These are phyloP conservation scores for Ophiosphaerella herpotricha DNA, from an alignment of 2,329 filamentous ascomycete species.

Conservation along the genomic window DNA sequence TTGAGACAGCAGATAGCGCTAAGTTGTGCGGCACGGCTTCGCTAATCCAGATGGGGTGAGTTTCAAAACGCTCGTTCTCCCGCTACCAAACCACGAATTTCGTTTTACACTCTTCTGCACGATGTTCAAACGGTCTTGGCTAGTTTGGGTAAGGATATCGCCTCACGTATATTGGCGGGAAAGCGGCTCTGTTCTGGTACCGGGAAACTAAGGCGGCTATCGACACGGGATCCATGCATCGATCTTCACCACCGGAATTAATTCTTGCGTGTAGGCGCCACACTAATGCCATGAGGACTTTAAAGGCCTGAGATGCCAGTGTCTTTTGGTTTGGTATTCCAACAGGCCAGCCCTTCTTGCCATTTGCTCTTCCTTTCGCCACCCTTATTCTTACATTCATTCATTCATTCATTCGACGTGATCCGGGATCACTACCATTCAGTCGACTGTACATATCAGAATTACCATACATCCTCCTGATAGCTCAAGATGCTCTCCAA, in stretches of 20 bases:
- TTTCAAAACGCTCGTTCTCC: constrained; percentile 30
- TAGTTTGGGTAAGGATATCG: constrained; percentile 8
- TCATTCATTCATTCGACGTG: constrained; percentile 20
- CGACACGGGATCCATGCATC: constrained; percentile 21
- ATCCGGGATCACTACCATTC: constrained; percentile 26
- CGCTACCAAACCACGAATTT: constrained; percentile 25
- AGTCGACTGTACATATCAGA: constrained; percentile 12
- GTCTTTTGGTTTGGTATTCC: constrained; percentile 14
- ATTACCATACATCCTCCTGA: constrained; percentile 1
- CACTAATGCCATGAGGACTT: constrained; percentile 2
- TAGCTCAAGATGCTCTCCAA: constrained; percentile 39
- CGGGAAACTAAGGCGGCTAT: constrained; percentile 21
- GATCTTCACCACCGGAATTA: constrained; percentile 22
- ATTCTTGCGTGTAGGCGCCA: constrained; percentile 11
- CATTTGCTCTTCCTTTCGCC: constrained; percentile 22
- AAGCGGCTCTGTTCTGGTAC: constrained; percentile 5
- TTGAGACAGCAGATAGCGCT: constrained; percentile 30
- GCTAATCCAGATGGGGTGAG: constrained; percentile 19
- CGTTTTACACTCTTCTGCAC: constrained; percentile 22
- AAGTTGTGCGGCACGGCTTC: constrained; percentile 12
- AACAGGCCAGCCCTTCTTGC: constrained; percentile 30
- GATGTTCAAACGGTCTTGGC: constrained; percentile 11
- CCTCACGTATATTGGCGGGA: constrained; percentile 21
- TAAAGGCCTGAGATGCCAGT: constrained; percentile 11
- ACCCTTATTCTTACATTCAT: constrained; percentile 14